Conservation (phyloP, 148 eudicot species). For the Dysphania ambrosioides region DNA sequence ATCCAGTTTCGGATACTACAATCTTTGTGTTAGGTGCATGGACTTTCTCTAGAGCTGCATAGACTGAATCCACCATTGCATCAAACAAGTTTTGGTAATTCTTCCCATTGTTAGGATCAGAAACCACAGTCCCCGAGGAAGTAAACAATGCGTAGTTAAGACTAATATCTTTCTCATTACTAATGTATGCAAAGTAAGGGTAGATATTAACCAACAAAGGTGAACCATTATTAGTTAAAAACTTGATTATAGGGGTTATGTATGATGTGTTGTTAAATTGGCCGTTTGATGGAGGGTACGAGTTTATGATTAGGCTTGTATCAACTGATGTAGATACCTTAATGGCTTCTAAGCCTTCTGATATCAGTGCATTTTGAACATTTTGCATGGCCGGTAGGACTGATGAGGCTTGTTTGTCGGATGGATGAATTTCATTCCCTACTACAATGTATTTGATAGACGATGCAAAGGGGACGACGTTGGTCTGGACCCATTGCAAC, state of each 20-base stretch:
- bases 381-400: constrained; percentile 47
- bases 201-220: constrained; percentile 49
- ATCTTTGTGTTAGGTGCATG: constrained; percentile 30
- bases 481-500: constrained; percentile 36
- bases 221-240: constrained; percentile 26
- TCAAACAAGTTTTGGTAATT: constrained; percentile 48
- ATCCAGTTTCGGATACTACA: constrained; percentile 42
- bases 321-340: constrained; percentile 47
- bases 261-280: constrained; percentile 18
- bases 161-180: constrained; percentile 6
- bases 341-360: constrained; percentile 23
- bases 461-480: constrained; percentile 25
- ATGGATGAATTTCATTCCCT: constrained; percentile 48
- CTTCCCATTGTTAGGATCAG: constrained; percentile 3
- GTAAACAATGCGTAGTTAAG: constrained; percentile 37
- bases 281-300: constrained; percentile 44
- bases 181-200: constrained; percentile 40
- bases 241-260: constrained; percentile 38
- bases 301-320: constrained; percentile 23
- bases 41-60: constrained; percentile 30
- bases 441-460: constrained; percentile 42
- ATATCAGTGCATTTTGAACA: constrained; percentile 31
- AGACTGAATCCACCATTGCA: constrained; percentile 43
- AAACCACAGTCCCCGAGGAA: constrained; percentile 13
- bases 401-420: constrained; percentile 13